A percentile compares a stretch with the other conserved stretches of the same genome.
Evolutionary conservation across 2,329 filamentous ascomycete genomes (phyloP).

Genomic region (Diaporthe capsici): DNA sequence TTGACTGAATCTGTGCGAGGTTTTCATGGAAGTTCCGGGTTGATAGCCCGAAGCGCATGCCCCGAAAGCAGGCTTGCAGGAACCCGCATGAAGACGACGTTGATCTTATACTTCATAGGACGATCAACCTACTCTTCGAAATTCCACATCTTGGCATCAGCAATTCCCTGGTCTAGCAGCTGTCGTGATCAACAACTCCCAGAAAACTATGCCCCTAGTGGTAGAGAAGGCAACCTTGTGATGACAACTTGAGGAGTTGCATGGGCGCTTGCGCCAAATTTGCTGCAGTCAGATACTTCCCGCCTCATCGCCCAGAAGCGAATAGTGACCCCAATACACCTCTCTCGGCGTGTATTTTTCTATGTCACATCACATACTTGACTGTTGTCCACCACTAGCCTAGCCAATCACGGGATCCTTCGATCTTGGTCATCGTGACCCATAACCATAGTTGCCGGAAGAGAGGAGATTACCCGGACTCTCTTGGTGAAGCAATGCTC

Average conservation of each 20-base stretch:
- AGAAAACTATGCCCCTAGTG: background rate
- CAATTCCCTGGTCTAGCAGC: background rate
- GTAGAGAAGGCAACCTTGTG: background rate
- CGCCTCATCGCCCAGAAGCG: background rate
- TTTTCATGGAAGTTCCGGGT: background rate
- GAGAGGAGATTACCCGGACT: background rate
- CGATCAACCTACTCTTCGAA: too few species aligned
- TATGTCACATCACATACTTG: background rate
- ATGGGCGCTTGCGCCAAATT: background rate
- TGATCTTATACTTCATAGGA: background rate
- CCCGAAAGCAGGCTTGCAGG: background rate
- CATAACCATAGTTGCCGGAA: background rate
- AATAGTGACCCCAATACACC: background rate
- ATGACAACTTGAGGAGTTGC: background rate
- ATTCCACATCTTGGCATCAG: background rate
- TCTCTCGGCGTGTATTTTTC: background rate
- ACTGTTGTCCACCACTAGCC: background rate
- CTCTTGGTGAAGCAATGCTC: background rate
- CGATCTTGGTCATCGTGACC: background rate
- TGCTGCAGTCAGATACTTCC: background rate
- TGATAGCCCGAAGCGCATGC: background rate
- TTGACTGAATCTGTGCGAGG: background rate
- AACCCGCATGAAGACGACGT: background rate
- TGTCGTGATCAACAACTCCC: background rate
- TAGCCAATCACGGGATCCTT: background rate